phyloP scores from a whole-genome alignment of 805 yeast species.

The Pichia eremophila region DNA sequence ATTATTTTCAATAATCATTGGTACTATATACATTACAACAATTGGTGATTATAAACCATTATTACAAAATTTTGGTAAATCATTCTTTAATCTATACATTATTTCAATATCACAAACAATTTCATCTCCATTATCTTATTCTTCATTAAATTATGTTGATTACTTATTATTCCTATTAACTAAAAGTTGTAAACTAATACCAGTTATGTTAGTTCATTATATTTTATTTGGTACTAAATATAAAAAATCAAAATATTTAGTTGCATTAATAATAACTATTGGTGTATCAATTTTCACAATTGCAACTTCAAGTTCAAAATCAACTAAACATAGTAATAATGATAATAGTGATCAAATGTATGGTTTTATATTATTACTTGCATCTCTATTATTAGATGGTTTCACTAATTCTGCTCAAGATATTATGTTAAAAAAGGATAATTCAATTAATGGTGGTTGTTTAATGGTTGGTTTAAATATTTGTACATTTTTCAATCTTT shows the following conservation, averaged over 20 bases:
- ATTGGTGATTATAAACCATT: slow-evolving; percentile 23
- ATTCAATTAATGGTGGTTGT: slow-evolving; percentile 66
- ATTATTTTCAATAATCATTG: slow-evolving; percentile 59
- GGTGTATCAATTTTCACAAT: slow-evolving; percentile 81
- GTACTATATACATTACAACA: slow-evolving; percentile 37
- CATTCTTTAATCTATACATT: slow-evolving; percentile 24
- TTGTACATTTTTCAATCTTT: slow-evolving; percentile 37
- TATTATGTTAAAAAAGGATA: slow-evolving; percentile 45
- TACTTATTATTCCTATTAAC: slow-evolving; percentile 79
- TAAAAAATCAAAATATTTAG: slow-evolving; percentile 67
- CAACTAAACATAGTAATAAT: slow-evolving; percentile 25
- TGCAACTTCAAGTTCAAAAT: slow-evolving; percentile 26
- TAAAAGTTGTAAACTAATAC: slow-evolving; percentile 87
- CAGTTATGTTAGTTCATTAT: slow-evolving; percentile 83
- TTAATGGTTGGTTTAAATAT: slow-evolving; percentile 65
- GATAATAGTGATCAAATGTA: background rate
- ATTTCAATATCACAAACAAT: slow-evolving; percentile 70
- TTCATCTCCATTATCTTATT: slow-evolving; percentile 75
- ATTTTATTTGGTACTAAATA: slow-evolving; percentile 60
- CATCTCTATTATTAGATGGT: slow-evolving; percentile 77
- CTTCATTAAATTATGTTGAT: slow-evolving; percentile 73
- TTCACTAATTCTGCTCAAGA: slow-evolving; percentile 92
- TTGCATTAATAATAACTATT: slow-evolving; percentile 66
- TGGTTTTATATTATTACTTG: background rate
- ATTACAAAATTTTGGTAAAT: slow-evolving; percentile 19